Conservation (phyloP, 2,329 filamentous ascomycete species). For the Neopestalotiopsis sp. region DNA sequence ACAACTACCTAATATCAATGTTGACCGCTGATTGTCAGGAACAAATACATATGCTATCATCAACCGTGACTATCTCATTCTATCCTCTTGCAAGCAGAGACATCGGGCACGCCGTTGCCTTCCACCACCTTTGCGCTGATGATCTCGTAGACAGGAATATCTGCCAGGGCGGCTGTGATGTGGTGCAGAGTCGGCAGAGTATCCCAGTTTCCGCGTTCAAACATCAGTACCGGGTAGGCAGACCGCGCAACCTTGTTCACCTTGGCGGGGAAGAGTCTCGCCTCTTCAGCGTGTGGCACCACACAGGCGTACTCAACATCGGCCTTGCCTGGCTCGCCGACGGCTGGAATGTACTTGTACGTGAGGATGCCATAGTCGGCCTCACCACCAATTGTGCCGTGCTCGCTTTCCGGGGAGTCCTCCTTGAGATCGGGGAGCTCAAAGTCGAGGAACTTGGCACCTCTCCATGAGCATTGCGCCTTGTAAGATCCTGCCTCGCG, state of each 20-base stretch:
- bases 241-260: constrained; percentile 43
- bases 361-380: constrained; percentile 56
- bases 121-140: constrained; percentile 61
- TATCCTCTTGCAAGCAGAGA: constrained; percentile 35
- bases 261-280: constrained; percentile 35
- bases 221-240: constrained; percentile 48
- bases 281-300: constrained; percentile 41
- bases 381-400: constrained; percentile 29
- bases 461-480: constrained; percentile 48
- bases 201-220: constrained; percentile 58
- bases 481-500: constrained; percentile 38
- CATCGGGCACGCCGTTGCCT: constrained; percentile 57
- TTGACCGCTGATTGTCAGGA: background rate
- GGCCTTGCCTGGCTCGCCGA: constrained; percentile 54
- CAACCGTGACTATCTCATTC: constrained; percentile 18
- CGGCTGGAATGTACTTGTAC: constrained; percentile 63
- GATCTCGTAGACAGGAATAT: constrained; percentile 63
- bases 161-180: constrained; percentile 54
- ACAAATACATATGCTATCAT: background rate
- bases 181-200: constrained; percentile 66
- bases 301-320: constrained; percentile 59
- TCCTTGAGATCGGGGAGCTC: constrained; percentile 40
- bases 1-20: background rate
- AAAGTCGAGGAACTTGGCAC: constrained; percentile 46
- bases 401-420: constrained; percentile 28